Base-by-base conservation (phyloP, 768 basidiomycete genomes). In the Tubosaeta sp. region DNA sequence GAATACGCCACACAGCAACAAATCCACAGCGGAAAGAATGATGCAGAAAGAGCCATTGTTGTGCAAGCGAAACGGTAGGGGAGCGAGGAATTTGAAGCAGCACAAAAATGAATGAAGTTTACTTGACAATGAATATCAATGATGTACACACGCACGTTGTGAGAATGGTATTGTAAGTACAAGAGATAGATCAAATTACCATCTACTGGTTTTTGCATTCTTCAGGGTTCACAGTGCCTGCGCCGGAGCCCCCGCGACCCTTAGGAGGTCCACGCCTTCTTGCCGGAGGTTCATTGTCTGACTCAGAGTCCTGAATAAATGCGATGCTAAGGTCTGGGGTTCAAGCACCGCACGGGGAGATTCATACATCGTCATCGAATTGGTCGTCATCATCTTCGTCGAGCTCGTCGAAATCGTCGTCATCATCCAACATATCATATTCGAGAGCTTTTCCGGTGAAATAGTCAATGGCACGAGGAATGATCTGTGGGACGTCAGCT, bases 391-490 rank as follows among this genome's bases (percentile, higher is more conserved):
- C 74, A 12, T 75, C 72, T 21, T 73, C 76, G 27, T 77, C 79
- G 7, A 81, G 75, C 2, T 80, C 82, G 9, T 84, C 83, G 22
- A 82, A 78, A 1, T 81, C 80, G 18, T 83, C 76, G 4, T 79
- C 79, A 1, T 82, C 80, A 8, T 82, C 74, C 41, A 57, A 56
- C 58, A 77, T 66, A 35, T 90, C 90, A 66, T 86, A 93, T 60
- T 92, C 85, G 44, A 96, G 81, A 13, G 94, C 92, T 72, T 94
- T 94, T 58, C 94, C 94, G 6, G 94, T 96, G 76, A 99, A 99
- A 77, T 87, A 97, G 71, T 98, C 96, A 52, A 98, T 75, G 12
- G 94, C 95, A 55, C 89, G 89, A 48, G 95, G 94, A 53, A 99
- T 91, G 65, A 97, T 80, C 91, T 95, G 58, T 22, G 19, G 46